phyloP scores from a whole-genome alignment of 1,139 yeast genomes.

The Pichia sp. region DNA sequence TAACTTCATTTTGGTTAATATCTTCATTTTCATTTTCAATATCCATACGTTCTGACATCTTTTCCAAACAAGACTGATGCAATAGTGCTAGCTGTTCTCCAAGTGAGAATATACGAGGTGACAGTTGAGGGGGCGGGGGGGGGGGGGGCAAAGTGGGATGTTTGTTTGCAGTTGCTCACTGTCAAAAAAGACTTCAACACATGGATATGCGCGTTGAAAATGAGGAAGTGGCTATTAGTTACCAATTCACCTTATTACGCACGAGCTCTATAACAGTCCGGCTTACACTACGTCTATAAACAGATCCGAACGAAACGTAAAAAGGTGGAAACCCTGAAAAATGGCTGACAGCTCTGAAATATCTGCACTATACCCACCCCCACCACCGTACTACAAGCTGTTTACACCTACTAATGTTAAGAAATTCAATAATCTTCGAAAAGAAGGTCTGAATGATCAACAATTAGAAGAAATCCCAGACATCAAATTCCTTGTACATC shows the following conservation, averaged over 20 bases:
- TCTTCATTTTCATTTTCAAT: constrained; percentile 10
- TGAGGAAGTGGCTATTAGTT: not conserved
- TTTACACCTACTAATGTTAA: constrained; percentile 38
- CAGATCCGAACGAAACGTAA: not conserved
- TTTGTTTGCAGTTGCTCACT: not conserved
- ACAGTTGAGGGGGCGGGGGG: not conserved
- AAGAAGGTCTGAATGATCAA: constrained; percentile 20
- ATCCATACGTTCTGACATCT: constrained; percentile 23
- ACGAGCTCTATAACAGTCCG: too few species aligned
- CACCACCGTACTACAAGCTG: constrained; percentile 50
- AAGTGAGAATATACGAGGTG: not conserved
- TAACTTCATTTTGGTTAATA: not conserved
- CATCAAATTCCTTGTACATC: constrained; percentile 47
- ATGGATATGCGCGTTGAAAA: not conserved
- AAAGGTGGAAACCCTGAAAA: not conserved
- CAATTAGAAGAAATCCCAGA: constrained; percentile 34
- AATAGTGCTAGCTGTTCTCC: not conserved
- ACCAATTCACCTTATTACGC: too few species aligned
- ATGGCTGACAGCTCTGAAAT: constrained; percentile 11
- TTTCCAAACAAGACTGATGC: not conserved
- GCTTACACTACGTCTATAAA: too few species aligned
- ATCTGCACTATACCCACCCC: constrained; percentile 56
- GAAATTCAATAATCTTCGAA: constrained; percentile 20
- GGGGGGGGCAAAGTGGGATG: not conserved
- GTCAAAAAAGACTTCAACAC: not conserved